These are phyloP conservation scores for Psidium friedrichsthalianum DNA, from an alignment of 345 rosid genomes.

Conservation along the genomic window DNA sequence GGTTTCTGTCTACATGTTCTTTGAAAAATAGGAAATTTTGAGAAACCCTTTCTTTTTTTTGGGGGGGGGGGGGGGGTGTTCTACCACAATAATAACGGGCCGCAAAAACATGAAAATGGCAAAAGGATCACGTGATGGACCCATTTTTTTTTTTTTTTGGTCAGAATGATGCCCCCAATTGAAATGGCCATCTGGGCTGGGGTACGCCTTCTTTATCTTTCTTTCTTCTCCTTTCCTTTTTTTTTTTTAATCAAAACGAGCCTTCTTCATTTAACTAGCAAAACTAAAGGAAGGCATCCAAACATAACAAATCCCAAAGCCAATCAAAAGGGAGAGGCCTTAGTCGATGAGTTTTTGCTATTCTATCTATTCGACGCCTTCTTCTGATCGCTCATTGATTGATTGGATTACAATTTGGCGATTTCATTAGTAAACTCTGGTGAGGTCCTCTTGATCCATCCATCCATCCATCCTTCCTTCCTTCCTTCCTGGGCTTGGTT, in stretches of 20 bases:
- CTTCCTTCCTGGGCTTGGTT: background rate
- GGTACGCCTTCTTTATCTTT: background rate
- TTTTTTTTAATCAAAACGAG: too few species aligned
- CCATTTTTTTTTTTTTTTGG: too few species aligned
- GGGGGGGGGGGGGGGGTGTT: too few species aligned
- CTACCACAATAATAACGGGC: background rate
- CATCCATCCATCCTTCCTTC: too few species aligned
- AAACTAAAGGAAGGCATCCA: too few species aligned
- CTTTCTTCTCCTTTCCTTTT: rapidly evolving
- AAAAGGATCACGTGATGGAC: background rate
- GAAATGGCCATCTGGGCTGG: background rate
- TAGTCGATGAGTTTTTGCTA: too few species aligned
- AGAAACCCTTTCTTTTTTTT: background rate
- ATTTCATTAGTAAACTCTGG: background rate
- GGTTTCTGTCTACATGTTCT: background rate
- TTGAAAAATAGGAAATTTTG: background rate
- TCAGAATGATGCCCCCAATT: too few species aligned
- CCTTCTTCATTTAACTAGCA: too few species aligned
- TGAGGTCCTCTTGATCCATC: background rate
- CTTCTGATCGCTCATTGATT: background rate
- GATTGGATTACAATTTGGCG: background rate
- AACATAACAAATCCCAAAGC: too few species aligned
- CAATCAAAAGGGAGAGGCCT: too few species aligned
- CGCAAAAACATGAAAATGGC: background rate
- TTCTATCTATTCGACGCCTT: too few species aligned